These are phyloP conservation scores for Solanum etuberosum DNA, from an alignment of 257 asterid genomes.

Conservation along the genomic window DNA sequence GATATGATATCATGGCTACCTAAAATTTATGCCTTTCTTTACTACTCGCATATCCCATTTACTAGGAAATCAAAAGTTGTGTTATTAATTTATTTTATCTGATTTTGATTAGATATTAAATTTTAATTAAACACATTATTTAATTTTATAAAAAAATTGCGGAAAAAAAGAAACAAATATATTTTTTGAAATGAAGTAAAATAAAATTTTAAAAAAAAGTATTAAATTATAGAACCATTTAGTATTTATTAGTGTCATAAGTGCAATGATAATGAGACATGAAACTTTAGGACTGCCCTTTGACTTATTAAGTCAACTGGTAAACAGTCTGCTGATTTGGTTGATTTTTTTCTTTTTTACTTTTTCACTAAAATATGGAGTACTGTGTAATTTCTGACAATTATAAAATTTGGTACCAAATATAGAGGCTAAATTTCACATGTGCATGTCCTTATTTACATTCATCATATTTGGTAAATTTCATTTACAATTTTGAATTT, in stretches of 20 bases:
- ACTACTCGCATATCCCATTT: background rate
- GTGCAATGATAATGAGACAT: background rate
- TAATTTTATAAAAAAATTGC: background rate
- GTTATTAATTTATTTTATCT: background rate
- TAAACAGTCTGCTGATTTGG: background rate
- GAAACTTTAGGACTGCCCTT: background rate
- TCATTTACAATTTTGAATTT: too few species aligned
- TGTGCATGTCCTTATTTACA: too few species aligned
- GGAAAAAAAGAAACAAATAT: too few species aligned
- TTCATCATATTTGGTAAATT: too few species aligned
- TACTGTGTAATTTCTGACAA: background rate
- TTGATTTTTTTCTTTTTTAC: background rate
- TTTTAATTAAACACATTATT: too few species aligned
- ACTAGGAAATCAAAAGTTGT: background rate
- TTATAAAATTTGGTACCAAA: background rate
- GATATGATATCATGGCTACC: background rate
- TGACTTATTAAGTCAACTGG: background rate
- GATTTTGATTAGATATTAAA: too few species aligned
- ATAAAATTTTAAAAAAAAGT: too few species aligned
- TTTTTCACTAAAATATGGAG: background rate
- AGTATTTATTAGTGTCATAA: background rate
- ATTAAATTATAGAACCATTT: background rate
- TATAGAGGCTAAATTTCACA: too few species aligned
- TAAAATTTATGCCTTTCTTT: background rate
- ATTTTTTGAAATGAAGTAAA: too few species aligned